A percentile compares a stretch with the other conserved stretches of the same genome.
These are phyloP conservation scores for Fusarium decemcellulare DNA, from an alignment of 2,329 filamentous ascomycete genomes.

Conservation along the genomic window DNA sequence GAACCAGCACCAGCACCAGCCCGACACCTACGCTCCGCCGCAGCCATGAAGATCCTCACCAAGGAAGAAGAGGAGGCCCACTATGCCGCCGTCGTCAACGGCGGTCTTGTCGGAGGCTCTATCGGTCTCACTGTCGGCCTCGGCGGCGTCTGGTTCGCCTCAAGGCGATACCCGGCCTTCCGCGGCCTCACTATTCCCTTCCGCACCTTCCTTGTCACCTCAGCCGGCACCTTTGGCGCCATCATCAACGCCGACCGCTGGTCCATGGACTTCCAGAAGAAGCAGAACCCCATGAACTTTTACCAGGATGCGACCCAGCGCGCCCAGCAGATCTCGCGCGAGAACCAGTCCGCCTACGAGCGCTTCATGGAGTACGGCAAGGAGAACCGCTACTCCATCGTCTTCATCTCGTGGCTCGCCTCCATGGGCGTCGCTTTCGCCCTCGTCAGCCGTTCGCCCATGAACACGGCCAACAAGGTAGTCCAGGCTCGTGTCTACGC, in stretches of 20 bases:
- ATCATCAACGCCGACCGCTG: constrained; percentile 89
- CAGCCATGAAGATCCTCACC: constrained; percentile 92
- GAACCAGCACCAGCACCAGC: constrained; percentile 3
- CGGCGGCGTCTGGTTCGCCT: constrained; percentile 77
- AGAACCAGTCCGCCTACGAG: constrained; percentile 70
- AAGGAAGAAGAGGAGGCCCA: constrained; percentile 93
- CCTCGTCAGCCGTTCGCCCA: constrained; percentile 82
- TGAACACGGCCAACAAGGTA: constrained; percentile 85
- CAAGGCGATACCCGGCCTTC: constrained; percentile 82
- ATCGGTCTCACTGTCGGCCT: constrained; percentile 77
- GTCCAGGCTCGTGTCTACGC: constrained; percentile 97
- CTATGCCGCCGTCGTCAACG: constrained; percentile 85
- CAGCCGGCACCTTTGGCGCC: constrained; percentile 84
- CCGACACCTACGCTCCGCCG: constrained; percentile 26
- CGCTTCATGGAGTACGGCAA: constrained; percentile 80
- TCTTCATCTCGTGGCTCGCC: constrained; percentile 85
- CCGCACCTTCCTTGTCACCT: constrained; percentile 90
- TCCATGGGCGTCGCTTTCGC: constrained; percentile 82
- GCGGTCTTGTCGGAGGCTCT: constrained; percentile 81
- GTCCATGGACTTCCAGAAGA: constrained; percentile 75
- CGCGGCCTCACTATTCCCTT: constrained; percentile 88
- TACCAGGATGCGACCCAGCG: constrained; percentile 77
- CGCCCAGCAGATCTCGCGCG: constrained; percentile 66
- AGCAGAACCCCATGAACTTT: constrained; percentile 75
- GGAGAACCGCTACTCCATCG: constrained; percentile 88